Percentiles rank a stretch among this genome's conserved stretches.
Conservation (phyloP, 306 rosid genomes). For the Pterocarpus santalinus region DNA sequence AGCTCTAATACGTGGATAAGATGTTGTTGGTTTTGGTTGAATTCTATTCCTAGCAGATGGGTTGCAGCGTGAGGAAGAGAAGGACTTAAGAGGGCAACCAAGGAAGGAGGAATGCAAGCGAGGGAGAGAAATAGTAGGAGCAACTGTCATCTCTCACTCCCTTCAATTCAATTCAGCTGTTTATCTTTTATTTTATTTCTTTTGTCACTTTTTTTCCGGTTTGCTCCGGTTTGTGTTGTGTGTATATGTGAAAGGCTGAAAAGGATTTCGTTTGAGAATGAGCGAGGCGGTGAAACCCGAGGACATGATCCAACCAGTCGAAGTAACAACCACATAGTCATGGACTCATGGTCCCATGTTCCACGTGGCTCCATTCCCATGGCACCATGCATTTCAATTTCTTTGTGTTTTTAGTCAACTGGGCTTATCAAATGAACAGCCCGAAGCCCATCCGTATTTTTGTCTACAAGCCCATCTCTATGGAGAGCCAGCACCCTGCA, state of each 20-base stretch:
- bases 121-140: slow-evolving; percentile 64
- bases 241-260: slow-evolving; percentile 11
- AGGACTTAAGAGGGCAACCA: slow-evolving; percentile 65
- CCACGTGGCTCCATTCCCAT: slow-evolving; percentile 42
- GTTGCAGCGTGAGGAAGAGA: slow-evolving; percentile 41
- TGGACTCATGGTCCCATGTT: slow-evolving; percentile 4
- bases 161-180: slow-evolving; percentile 1
- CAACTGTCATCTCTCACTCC: slow-evolving; percentile 62
- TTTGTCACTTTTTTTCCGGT: not conserved
- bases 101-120: slow-evolving; percentile 75
- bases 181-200: slow-evolving; percentile 6
- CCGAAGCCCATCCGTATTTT: not conserved
- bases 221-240: slow-evolving; percentile 5
- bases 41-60: slow-evolving; percentile 25
- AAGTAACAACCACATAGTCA: slow-evolving; percentile 43
- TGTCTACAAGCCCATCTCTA: too few species aligned
- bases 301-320: slow-evolving; percentile 35
- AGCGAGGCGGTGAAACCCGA: not conserved
- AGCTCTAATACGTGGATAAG: slow-evolving; percentile 85
- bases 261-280: slow-evolving; percentile 12
- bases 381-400: not conserved
- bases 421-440: not conserved
- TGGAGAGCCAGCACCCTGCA: too few species aligned
- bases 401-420: not conserved
- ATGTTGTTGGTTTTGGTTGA: slow-evolving; percentile 63